These are phyloP conservation scores for Tulasnella sp. DNA, from an alignment of 768 basidiomycete genomes.

Conservation along the genomic window DNA sequence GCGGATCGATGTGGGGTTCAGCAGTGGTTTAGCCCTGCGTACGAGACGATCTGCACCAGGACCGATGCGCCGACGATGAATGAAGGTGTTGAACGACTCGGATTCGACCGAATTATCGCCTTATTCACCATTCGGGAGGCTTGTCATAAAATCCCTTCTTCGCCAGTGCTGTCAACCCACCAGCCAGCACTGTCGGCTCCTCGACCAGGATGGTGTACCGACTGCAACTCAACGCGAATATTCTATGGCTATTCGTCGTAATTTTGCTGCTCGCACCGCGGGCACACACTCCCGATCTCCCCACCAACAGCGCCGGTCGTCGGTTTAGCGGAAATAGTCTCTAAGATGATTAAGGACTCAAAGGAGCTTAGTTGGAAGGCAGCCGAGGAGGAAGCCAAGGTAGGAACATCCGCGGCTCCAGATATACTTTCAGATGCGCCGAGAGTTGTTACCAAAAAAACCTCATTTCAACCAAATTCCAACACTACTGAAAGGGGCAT, in stretches of 20 bases:
- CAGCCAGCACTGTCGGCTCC: too few species aligned
- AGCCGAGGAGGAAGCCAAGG: too few species aligned
- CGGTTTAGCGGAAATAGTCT: background rate
- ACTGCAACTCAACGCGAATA: background rate
- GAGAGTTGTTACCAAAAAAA: too few species aligned
- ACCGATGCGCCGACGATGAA: background rate
- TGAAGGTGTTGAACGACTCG: background rate
- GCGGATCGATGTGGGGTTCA: background rate
- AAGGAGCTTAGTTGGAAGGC: background rate
- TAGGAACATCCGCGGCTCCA: too few species aligned
- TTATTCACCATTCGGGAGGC: background rate
- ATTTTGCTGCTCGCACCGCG: background rate
- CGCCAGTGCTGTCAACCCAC: too few species aligned
- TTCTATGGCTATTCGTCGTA: background rate
- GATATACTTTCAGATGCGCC: too few species aligned
- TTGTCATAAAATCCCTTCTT: too few species aligned
- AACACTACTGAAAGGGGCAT: too few species aligned
- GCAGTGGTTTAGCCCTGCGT: slow-evolving; percentile 9
- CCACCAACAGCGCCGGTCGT: background rate
- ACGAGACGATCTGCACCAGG: background rate
- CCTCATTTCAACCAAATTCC: too few species aligned
- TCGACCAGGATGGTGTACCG: too few species aligned
- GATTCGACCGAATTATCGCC: background rate
- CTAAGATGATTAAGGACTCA: background rate
- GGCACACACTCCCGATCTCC: background rate